A percentile compares a stretch with the other conserved stretches of the same genome.
phyloP scores from a whole-genome alignment of 495 filamentous ascomycete genomes.

The Penicillium lagena region DNA sequence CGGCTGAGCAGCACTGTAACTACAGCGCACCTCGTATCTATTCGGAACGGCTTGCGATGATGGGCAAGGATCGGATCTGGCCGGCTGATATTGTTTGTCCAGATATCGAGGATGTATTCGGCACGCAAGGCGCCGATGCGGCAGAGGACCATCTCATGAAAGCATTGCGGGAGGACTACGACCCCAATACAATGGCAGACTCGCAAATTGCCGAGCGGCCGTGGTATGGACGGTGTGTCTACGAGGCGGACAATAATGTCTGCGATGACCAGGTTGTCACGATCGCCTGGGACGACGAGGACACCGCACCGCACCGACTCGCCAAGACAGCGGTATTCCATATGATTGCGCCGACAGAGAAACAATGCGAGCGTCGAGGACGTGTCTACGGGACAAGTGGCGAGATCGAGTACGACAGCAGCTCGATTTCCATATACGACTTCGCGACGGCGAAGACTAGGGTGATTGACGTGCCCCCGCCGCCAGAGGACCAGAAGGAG shows the following conservation, averaged over 20 bases:
- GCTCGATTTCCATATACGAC: constrained; percentile 33
- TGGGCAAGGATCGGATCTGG: constrained; percentile 42
- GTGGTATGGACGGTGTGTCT: constrained; percentile 95
- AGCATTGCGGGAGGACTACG: constrained; percentile 63
- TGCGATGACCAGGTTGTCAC: constrained; percentile 88
- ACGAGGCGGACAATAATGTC: constrained; percentile 81
- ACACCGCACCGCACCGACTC: constrained; percentile 35
- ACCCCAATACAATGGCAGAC: constrained; percentile 31
- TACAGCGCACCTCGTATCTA: constrained; percentile 85
- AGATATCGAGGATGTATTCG: constrained; percentile 69
- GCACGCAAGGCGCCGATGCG: constrained; percentile 7
- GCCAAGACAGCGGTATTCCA: constrained; percentile 86
- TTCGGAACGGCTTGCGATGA: constrained; percentile 27
- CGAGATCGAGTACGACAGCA: constrained; percentile 69
- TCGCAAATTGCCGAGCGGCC: constrained; percentile 51
- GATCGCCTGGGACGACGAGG: constrained; percentile 64
- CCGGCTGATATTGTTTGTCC: constrained; percentile 82
- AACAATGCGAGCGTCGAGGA: constrained; percentile 76
- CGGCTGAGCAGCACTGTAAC: constrained; percentile 62
- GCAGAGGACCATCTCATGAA: constrained; percentile 26
- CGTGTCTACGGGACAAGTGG: constrained; percentile 78
- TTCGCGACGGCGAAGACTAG: constrained; percentile 26
- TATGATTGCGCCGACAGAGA: constrained; percentile 87
- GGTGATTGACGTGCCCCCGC: constrained; percentile 23
- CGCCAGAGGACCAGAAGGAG: constrained; percentile 31